Base-by-base conservation (phyloP, 2,329 filamentous ascomycete genomes). In the Colletotrichum sp. region DNA sequence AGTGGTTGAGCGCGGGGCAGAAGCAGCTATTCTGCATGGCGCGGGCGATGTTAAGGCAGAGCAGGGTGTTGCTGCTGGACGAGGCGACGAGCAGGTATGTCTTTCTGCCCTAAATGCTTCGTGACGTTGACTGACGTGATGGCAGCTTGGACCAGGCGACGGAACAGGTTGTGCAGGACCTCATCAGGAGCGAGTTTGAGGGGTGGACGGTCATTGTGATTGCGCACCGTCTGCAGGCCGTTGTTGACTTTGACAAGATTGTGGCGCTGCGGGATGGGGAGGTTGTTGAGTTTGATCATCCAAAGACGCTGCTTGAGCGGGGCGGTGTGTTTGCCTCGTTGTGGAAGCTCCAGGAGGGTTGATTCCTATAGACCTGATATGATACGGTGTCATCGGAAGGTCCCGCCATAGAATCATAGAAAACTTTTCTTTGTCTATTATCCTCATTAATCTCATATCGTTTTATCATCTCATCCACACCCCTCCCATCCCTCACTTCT, bases 201-300 rank as follows among this genome's bases (percentile, higher is more conserved):
- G 79, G 72, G 8, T 83, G 83, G 78, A 93, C 92, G 1, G 87
- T 93, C 27, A 77, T 86, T 22, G 84, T 83, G 77, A 81, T 86
- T 4, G 83, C 82, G 71, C 83, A 87, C 81, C 83, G 86, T 27
- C 78, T 87, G n/a, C 82, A 85, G 8, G 89, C 88, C 5, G 87
- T 91, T 49, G 82, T 88, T 57, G 87, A 88, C 75, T 90, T 88
- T 80, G 89, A 91, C 79, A 84, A 83, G 25, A 85, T 91, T 30
- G 83, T 88, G 5, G 44, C 64, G 12, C 44, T 76, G 44, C 64
- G 69, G 57, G 70, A 76, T 49, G 70, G 73, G 3, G 11, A n/a
- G 13, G 70, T 73, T 7, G 73, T 59, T 0, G 73, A 76, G 11
- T 76, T 76, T 61, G 57, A 73, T 16, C 32, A 49, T 1, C 73